Evolutionary conservation across 441 rosid genomes (phyloP), one percentile per base, ranked within the genome.

Genomic region (Sinapis alba): DNA sequence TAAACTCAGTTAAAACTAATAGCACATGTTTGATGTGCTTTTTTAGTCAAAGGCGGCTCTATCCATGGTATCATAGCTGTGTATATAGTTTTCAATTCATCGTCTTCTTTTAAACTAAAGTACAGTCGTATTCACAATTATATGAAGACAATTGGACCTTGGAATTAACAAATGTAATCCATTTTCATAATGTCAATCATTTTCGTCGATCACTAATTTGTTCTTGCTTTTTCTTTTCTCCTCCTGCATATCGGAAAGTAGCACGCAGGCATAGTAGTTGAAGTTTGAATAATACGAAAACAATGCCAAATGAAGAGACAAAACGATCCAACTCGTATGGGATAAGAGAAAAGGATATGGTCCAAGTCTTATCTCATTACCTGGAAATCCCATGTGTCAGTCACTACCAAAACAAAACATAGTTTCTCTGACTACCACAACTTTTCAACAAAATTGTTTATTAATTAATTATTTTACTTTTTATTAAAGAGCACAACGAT

Each of bases 331-430:
- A 16, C n/a, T n/a, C n/a, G n/a, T n/a, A 45, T 45, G 53, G 53
- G 53, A 77, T 64, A 74, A 77, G 68, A 74, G 79, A 77, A 84
- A 81, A 79, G 68, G 69, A 71, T 81, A 71, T 68, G 85, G 68
- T 79, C 79, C 82, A 23, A 23, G 24, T 56, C 80, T 74, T 78
- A 71, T 80, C 87, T 41, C 71, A 7, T 15, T 50, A 38, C 19
- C 10, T 38, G 61, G 41, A 47, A 34, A 15, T n/a, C 75, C 75
- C 80, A 81, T 79, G 79, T 75, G 88, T 68, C 78, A 21, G 26
- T 28, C 78, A 69, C 62, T 34, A 32, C 36, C 58, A 62, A 36
- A 62, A 32, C 58, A 62, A 36, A 62, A 32, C 69, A 69, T 61
- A 51, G 47, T 54, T 15, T 38, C 27, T 7, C 7, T 76, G 13